Evolutionary conservation across 2,329 filamentous ascomycete genomes (phyloP).

Genomic region (Aspergillus pseudoviridinutans): DNA sequence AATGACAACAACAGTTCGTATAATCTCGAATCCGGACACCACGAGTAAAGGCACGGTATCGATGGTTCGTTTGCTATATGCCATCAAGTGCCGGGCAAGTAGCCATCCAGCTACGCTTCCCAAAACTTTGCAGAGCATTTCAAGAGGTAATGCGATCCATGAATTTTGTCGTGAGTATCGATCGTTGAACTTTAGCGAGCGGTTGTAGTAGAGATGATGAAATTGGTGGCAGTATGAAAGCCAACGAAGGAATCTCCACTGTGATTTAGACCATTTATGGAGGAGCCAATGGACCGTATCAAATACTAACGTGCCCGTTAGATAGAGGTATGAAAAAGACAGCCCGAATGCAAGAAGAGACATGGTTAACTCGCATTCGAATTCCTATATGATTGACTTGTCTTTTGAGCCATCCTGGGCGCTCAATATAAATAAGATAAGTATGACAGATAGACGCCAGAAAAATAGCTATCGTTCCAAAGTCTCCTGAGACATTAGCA

Average conservation of each 20-base stretch:
- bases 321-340: too few relatives aligned
- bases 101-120: background rate
- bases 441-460: too few relatives aligned
- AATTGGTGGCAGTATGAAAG: slow-evolving; percentile 15
- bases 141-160: slow-evolving; percentile 15
- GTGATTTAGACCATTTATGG: slow-evolving; percentile 13
- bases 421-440: too few relatives aligned
- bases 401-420: too few relatives aligned
- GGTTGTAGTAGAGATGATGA: slow-evolving; percentile 20
- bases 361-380: too few relatives aligned
- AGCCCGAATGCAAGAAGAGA: too few relatives aligned
- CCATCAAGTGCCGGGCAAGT: background rate
- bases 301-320: slow-evolving; percentile 1
- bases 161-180: slow-evolving; percentile 12
- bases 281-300: slow-evolving; percentile 14
- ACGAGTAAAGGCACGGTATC: background rate
- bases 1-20: slow-evolving; percentile 9
- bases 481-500: too few relatives aligned
- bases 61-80: too few relatives aligned
- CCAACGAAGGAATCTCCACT: slow-evolving; percentile 9
- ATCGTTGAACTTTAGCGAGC: slow-evolving; percentile 12
- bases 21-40: background rate
- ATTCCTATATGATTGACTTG: too few relatives aligned
- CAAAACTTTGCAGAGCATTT: slow-evolving; percentile 2
- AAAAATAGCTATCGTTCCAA: too few relatives aligned